A percentile compares a stretch with the other conserved stretches of the same genome.
These are phyloP conservation scores for Arthrobotrys entomopaga DNA, from an alignment of 2,329 filamentous ascomycete species.

Conservation along the genomic window DNA sequence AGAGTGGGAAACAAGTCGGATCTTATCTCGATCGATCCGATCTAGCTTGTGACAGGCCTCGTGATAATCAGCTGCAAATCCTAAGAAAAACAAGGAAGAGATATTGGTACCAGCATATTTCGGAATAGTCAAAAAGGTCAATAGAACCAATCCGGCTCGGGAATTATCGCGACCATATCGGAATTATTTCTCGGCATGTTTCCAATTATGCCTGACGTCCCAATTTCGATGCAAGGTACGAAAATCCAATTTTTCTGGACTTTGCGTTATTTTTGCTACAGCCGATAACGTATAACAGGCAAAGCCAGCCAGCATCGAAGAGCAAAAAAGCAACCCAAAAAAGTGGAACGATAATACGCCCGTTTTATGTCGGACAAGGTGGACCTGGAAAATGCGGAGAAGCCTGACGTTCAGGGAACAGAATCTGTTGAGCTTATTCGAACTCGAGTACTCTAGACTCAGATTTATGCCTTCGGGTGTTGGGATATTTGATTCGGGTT, in stretches of 20 bases:
- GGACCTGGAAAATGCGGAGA: constrained; percentile 55
- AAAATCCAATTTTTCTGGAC: constrained; percentile 21
- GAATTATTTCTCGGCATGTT: constrained; percentile 35
- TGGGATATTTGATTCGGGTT: constrained; percentile 28
- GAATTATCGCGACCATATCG: constrained; percentile 34
- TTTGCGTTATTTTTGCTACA: constrained; percentile 52
- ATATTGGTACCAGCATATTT: constrained; percentile 5
- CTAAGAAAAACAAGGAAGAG: constrained; percentile 5
- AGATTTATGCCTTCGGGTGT: constrained; percentile 23
- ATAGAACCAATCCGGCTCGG: constrained; percentile 7
- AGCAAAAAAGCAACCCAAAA: constrained; percentile 8
- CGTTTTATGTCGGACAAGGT: constrained; percentile 48
- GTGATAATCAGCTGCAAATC: constrained; percentile 18
- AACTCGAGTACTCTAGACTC: constrained; percentile 6
- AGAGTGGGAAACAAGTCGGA: constrained; percentile 23
- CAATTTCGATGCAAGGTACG: constrained; percentile 42
- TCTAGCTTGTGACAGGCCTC: constrained; percentile 33
- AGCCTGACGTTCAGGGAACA: constrained; percentile 25
- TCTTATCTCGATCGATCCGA: constrained; percentile 36
- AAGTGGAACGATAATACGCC: constrained; percentile 39
- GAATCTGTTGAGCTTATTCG: constrained; percentile 35
- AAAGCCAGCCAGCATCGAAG: neutral
- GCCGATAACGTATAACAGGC: constrained; percentile 25
- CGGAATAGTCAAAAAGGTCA: constrained; percentile 21
- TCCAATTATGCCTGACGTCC: neutral